phyloP scores from a whole-genome alignment of 352 stramenopile genomes.

The Phytophthora quininea region DNA sequence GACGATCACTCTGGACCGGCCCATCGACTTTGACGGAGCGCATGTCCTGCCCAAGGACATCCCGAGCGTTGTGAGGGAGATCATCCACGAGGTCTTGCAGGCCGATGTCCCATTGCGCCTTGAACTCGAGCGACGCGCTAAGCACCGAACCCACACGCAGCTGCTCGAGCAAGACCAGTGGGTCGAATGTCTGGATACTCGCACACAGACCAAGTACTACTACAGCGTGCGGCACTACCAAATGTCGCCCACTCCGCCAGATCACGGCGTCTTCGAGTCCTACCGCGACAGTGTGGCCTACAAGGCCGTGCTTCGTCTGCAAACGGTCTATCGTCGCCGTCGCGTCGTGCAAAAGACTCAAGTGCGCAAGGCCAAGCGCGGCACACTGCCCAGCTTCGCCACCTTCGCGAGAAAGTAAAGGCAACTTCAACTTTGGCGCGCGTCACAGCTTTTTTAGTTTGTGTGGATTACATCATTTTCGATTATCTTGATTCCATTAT shows the following conservation, averaged over 20 bases:
- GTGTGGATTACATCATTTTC: conserved; percentile 28
- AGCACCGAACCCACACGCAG: conserved; percentile 42
- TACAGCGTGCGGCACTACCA: conserved; percentile 70
- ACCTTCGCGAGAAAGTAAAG: conserved; percentile 22
- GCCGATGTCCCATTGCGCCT: conserved; percentile 47
- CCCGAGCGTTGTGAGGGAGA: conserved; percentile 47
- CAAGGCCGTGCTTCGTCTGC: conserved; percentile 56
- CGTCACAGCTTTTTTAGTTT: conserved; percentile 13
- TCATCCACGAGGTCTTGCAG: conserved; percentile 51
- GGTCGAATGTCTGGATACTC: conserved; percentile 62
- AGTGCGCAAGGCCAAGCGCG: conserved; percentile 54
- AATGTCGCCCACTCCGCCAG: conserved; percentile 40
- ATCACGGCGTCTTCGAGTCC: conserved; percentile 53
- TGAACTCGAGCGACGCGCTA: conserved; percentile 59
- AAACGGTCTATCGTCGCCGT: conserved; percentile 62
- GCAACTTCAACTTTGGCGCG: conserved; percentile 17
- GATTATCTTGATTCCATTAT: conserved; percentile 1
- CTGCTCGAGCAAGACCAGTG: conserved; percentile 70
- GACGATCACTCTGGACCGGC: conserved; percentile 43
- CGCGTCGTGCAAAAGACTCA: conserved; percentile 49
- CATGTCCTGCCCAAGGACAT: conserved; percentile 38
- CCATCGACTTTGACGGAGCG: conserved; percentile 63
- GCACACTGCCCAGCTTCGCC: conserved; percentile 59
- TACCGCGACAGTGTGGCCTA: conserved; percentile 60
- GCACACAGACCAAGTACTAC: conserved; percentile 57